phyloP scores from a whole-genome alignment of 306 rosid genomes.

The Myrica gale region DNA sequence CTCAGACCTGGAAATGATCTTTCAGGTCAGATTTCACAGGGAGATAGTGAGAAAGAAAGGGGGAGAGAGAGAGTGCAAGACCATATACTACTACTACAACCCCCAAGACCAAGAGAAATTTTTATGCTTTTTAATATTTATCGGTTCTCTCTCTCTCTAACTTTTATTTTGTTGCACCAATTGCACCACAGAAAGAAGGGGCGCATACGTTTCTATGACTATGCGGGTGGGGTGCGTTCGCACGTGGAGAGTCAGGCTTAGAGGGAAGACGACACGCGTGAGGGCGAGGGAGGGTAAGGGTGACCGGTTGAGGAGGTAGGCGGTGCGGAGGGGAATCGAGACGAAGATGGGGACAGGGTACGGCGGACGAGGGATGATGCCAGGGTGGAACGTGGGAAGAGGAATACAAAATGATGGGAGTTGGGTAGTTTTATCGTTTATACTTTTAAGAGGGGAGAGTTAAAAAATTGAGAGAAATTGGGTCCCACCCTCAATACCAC shows the following conservation, averaged over 20 bases:
- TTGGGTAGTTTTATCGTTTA: constrained; percentile 46
- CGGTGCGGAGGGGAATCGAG: constrained; percentile 37
- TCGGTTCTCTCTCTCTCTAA: constrained; percentile 37
- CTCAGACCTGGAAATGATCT: constrained; percentile 37
- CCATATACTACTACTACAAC: constrained; percentile 22
- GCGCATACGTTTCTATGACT: constrained; percentile 13
- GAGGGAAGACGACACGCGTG: constrained; percentile 32
- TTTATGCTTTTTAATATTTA: constrained; percentile 14
- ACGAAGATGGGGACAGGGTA: constrained; percentile 49
- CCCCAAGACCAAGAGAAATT: constrained; percentile 21
- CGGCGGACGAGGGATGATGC: constrained; percentile 79
- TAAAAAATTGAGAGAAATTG: background rate
- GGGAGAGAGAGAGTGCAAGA: constrained; percentile 25
- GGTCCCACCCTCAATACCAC: constrained; percentile 21
- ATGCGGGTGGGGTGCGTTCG: constrained; percentile 41
- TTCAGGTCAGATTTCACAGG: constrained; percentile 26
- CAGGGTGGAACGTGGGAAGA: constrained; percentile 59
- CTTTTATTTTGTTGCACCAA: constrained; percentile 89
- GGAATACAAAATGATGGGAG: constrained; percentile 53
- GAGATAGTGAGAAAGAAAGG: constrained; percentile 6
- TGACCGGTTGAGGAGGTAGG: constrained; percentile 42
- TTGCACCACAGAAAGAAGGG: constrained; percentile 70
- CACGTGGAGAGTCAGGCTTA: constrained; percentile 35
- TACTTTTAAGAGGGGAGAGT: constrained; percentile 29
- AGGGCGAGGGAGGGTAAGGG: background rate